Conservation (phyloP, 768 basidiomycete genomes). For the Boletus vinaceobasis region DNA sequence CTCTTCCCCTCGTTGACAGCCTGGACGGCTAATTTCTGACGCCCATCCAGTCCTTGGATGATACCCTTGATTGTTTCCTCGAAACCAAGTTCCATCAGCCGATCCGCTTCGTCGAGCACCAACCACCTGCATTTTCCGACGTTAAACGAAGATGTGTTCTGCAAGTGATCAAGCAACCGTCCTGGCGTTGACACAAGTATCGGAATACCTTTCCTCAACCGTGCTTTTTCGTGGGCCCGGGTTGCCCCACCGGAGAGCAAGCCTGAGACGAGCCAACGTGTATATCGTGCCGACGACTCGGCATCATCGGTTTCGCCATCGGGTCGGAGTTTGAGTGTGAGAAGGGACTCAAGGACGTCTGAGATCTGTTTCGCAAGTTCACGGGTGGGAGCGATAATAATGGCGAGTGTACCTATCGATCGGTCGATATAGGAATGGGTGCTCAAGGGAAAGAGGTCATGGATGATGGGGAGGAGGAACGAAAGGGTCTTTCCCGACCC, state of each 20-base stretch:
- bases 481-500: constrained; percentile 96
- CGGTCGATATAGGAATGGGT: constrained; percentile 91
- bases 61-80: constrained; percentile 94
- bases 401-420: constrained; percentile 89
- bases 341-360: constrained; percentile 82
- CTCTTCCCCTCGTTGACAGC: constrained; percentile 66
- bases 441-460: constrained; percentile 88
- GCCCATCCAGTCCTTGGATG: constrained; percentile 80
- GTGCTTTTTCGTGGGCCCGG: constrained; percentile 91
- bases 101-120: constrained; percentile 94
- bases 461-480: constrained; percentile 91
- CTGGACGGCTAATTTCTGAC: constrained; percentile 65
- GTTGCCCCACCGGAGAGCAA: constrained; percentile 93
- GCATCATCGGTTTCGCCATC: constrained; percentile 52
- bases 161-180: constrained; percentile 90
- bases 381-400: constrained; percentile 92
- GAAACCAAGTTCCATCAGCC: constrained; percentile 97
- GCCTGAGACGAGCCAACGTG: constrained; percentile 93
- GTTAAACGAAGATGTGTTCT: constrained; percentile 91
- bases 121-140: constrained; percentile 94
- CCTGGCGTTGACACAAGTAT: constrained; percentile 97
- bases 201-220: constrained; percentile 89
- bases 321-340: constrained; percentile 70
- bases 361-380: constrained; percentile 97
- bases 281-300: constrained; percentile 45